Base-by-base conservation (phyloP, 2,329 filamentous ascomycete genomes). In the Pseudogymnoascus sp. region DNA sequence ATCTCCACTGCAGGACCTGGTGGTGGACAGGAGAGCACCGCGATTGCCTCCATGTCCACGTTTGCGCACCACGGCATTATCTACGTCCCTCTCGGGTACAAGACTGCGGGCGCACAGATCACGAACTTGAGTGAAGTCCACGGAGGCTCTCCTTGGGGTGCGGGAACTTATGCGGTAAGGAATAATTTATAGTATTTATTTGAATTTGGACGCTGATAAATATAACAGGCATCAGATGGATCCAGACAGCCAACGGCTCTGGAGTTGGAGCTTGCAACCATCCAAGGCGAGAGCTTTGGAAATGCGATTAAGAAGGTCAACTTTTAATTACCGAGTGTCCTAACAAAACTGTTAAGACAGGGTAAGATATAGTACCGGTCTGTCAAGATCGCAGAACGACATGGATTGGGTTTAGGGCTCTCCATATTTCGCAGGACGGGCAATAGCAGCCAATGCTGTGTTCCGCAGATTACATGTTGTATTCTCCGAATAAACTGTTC, bases 41-140 rank as follows among this genome's bases (percentile, higher is more conserved):
- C 84, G 68, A 79, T 97, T 66, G 81, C 87, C 35, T 79, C 87
- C 73, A 86, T 97, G 84, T 91, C 87, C 72, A 97, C 93, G 15
- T 80, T 97, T 61, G 76, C 87, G 64, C 94, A 97, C 79, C 94
- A 97, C 80, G 94, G 94, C 72, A 88, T 97, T 79, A 88, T 94
- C 81, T 97, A 88, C 75, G 92, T 97, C n/a, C 94, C 94, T 58
- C 82, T 97, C 61, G 94, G 94, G 62, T 97, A 96, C 82, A 87
- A 89, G 78, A 89, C 87, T 70, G 78, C 85, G 59, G 97, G 96
- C 73, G 73, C 73, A 64, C 77, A 85, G 66, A 77, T 96, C 67
- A 74, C 86, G 67, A 87, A 92, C 77, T 75, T 96, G 36, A 73
- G 73, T 31, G 92, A 97, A 80, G 82, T 94, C 66, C 90, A 89